These are phyloP conservation scores for Fusarium kyushuense DNA, from an alignment of 2,329 filamentous ascomycete species.

Conservation along the genomic window DNA sequence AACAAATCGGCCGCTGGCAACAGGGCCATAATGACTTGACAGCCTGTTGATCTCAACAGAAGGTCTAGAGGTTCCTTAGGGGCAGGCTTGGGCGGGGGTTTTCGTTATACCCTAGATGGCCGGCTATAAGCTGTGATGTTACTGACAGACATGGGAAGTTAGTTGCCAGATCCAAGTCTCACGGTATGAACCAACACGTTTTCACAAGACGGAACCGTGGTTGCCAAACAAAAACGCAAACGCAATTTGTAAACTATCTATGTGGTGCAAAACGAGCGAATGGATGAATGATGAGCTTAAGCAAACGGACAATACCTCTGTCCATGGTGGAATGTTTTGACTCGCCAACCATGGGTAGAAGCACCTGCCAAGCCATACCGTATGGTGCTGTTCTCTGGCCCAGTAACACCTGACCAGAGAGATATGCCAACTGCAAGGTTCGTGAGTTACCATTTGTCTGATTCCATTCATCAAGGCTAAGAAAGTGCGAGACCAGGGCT, in stretches of 20 bases:
- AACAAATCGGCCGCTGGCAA: too few relatives aligned
- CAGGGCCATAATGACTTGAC: too few relatives aligned
- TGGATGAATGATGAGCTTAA: slow-evolving; percentile 17
- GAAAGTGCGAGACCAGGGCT: slow-evolving; percentile 25
- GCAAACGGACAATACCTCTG: slow-evolving; percentile 12
- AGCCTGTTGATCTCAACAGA: too few relatives aligned
- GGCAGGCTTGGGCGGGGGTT: neutral
- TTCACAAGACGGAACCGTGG: neutral
- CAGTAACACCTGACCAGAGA: neutral
- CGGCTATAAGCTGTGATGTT: neutral
- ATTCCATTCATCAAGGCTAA: slow-evolving; percentile 10
- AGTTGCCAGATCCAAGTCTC: neutral
- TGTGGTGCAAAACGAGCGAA: slow-evolving; percentile 38
- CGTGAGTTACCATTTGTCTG: slow-evolving; percentile 1
- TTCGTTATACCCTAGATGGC: neutral
- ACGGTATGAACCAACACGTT: neutral
- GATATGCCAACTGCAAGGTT: neutral
- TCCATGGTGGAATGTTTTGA: slow-evolving; percentile 10
- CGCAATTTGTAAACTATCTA: slow-evolving; percentile 46
- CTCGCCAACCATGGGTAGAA: slow-evolving; percentile 13
- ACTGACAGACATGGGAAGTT: neutral
- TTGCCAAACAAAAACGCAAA: slow-evolving; percentile 36
- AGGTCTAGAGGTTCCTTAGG: too few relatives aligned
- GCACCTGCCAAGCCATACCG: slow-evolving; percentile 3
- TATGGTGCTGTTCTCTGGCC: slow-evolving; percentile 1